Evolutionary conservation across 2,329 filamentous ascomycete species (phyloP), one percentile per base, ranked within the genome.

Genomic region (Penicillium janthinellum): DNA sequence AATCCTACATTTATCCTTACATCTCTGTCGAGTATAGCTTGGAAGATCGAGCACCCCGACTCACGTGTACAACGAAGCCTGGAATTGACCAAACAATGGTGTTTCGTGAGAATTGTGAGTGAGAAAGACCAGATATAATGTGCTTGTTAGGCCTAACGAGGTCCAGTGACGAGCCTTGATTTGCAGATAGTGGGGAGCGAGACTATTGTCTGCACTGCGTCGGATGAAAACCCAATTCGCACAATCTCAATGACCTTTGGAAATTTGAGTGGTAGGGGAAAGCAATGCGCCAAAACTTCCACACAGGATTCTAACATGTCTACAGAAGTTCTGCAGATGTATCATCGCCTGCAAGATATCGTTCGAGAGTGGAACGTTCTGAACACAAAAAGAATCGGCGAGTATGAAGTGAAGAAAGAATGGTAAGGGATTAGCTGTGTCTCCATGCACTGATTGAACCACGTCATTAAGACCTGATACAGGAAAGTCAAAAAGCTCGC

Each of bases 171-270:
- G 15, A 34, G 17, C 15, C 8, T 54, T 5, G 38, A 54, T 54
- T 14, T 54, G 2, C 37, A 54, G 14, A 44, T 54, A 44, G 38
- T 35, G 14, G 37, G 37, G 11, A 20, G 14, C 6, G 51, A 54
- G 25, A 54, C 25, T n/a, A 54, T 54, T 11, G 51, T 54, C 10
- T 54, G 37, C 22, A 54, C n/a, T 5, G 15, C 38, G 1, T 25
- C 51, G 3, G 51, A 54, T 17, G 51, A 38, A 42, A 54, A 34
- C n/a, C 1, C 15, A 22, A 22, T 51, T 11, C 20, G 35, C 4
- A 54, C 51, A 17, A 31, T 54, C 25, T 54, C 51, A 14, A 54
- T 54, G 17, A 44, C 51, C 6, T 54, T 54, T 44, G 37, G 51
- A 25, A 17, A 14, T 22, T n/a, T 54, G 28, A 34, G 15, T 22